A percentile compares a stretch with the other conserved stretches of the same genome.
Conservation (phyloP, 2,329 filamentous ascomycete species). For the Aspergillus aculeatus region DNA sequence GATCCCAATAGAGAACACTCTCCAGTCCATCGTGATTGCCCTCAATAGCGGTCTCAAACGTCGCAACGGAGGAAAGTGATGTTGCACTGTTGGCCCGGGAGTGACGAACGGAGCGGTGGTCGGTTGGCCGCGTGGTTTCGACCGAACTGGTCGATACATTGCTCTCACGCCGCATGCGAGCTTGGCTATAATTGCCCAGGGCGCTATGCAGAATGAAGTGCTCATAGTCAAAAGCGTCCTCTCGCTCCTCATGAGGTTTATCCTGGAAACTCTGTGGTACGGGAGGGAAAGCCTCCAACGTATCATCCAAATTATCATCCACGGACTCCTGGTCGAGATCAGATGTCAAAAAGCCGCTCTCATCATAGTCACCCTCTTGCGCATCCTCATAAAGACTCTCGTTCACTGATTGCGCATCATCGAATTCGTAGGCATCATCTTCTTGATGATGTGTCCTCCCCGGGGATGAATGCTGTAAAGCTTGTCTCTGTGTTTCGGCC, state of each 20-base stretch:
- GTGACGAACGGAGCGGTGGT: slow-evolving; percentile 30
- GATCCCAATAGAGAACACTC: slow-evolving; percentile 41
- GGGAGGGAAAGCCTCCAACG: slow-evolving; percentile 35
- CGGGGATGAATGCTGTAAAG: not conserved
- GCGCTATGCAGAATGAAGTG: slow-evolving; percentile 93
- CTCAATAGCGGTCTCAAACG: slow-evolving; percentile 64
- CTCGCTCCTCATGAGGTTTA: slow-evolving; percentile 83
- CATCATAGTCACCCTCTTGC: slow-evolving; percentile 41
- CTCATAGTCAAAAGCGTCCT: slow-evolving; percentile 95
- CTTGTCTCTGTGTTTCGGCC: slow-evolving; percentile 8
- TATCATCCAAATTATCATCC: slow-evolving; percentile 38
- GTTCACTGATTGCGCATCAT: slow-evolving; percentile 30
- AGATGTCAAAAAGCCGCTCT: slow-evolving; percentile 33
- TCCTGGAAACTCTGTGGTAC: slow-evolving; percentile 50
- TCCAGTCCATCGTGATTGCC: slow-evolving; percentile 45
- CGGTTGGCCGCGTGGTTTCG: slow-evolving; percentile 48
- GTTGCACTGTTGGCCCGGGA: slow-evolving; percentile 57
- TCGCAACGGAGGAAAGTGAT: slow-evolving; percentile 60
- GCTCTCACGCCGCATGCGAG: slow-evolving; percentile 33
- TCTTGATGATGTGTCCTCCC: slow-evolving; percentile 11
- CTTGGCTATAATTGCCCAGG: slow-evolving; percentile 62
- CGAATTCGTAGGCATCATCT: slow-evolving; percentile 17
- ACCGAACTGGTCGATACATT: slow-evolving; percentile 48
- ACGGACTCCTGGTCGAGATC: slow-evolving; percentile 61
- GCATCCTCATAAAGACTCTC: slow-evolving; percentile 46